These are phyloP conservation scores for Coemansia sp. DNA, from an alignment of 192 early-diverging fungal species.

Conservation along the genomic window DNA sequence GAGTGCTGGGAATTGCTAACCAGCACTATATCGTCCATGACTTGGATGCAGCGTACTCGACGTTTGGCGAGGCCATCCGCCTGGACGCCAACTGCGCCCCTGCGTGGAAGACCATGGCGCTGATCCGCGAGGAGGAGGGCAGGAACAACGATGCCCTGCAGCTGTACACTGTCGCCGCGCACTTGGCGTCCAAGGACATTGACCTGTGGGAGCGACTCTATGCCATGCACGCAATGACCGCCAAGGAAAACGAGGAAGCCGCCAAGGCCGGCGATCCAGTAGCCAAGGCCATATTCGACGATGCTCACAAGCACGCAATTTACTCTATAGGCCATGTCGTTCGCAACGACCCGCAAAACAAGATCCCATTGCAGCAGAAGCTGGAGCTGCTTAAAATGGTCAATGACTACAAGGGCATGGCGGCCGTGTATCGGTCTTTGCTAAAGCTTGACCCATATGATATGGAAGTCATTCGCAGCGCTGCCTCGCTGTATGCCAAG, in stretches of 20 bases:
- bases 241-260: constrained; percentile 4
- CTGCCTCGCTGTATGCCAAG: constrained; percentile 63
- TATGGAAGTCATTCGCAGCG: constrained; percentile 67
- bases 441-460: constrained; percentile 67
- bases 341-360: constrained; percentile 64
- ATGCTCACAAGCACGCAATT: constrained; percentile 73
- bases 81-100: constrained; percentile 68
- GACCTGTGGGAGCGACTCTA: constrained; percentile 85
- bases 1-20: constrained; percentile 79
- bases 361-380: constrained; percentile 72
- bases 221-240: constrained; percentile 66
- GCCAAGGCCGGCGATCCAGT: constrained; percentile 20
- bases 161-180: constrained; percentile 88
- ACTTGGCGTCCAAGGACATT: constrained; percentile 73
- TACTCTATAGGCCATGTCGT: constrained; percentile 82
- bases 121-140: constrained; percentile 89
- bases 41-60: constrained; percentile 70
- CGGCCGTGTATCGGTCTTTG: constrained; percentile 62
- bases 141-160: constrained; percentile 73
- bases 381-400: constrained; percentile 66
- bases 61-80: constrained; percentile 80
- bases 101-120: constrained; percentile 90
- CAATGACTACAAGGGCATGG: constrained; percentile 58
- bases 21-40: constrained; percentile 70
- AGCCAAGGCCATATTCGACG: constrained; percentile 56